Conservation (phyloP, 805 yeast species). For the Wickerhamomyces subpelliculosus region DNA sequence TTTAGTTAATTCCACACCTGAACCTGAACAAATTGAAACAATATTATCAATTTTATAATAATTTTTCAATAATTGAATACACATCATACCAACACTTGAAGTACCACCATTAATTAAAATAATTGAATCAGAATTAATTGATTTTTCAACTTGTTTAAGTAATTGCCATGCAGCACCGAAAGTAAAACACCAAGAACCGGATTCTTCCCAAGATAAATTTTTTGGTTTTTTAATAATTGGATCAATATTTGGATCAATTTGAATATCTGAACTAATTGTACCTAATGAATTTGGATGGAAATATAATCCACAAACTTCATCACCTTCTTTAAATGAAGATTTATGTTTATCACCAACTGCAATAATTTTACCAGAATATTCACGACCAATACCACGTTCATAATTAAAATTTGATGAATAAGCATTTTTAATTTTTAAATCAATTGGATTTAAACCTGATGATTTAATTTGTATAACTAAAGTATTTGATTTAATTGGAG, state of each 20-base stretch:
- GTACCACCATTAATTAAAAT: conserved; percentile 73
- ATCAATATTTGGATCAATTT: conserved; percentile 48
- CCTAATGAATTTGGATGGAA: conserved; percentile 51
- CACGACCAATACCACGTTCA: conserved; percentile 64
- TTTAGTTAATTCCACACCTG: conserved; percentile 37
- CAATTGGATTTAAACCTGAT: conserved; percentile 61
- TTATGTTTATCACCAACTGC: conserved; percentile 44
- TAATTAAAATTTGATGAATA: conserved; percentile 44
- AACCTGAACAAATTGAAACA: conserved; percentile 51
- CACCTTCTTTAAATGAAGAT: conserved; percentile 44
- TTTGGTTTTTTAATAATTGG: conserved; percentile 40
- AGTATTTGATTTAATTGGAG: conserved; percentile 41
- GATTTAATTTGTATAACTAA: conserved; percentile 53
- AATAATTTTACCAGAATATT: conserved; percentile 54
- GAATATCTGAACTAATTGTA: conserved; percentile 47
- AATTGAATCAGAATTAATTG: conserved; percentile 34
- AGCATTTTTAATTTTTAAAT: conserved; percentile 51
- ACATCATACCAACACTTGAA: conserved; percentile 62
- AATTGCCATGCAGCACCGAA: conserved; percentile 55
- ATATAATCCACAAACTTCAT: conserved; percentile 56
- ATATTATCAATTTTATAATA: conserved; percentile 42
- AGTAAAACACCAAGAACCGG: conserved; percentile 59
- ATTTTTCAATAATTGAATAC: conserved; percentile 51
- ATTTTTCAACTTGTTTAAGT: conserved; percentile 25
- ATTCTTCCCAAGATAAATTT: conserved; percentile 40